Evolutionary conservation across 1,139 yeast species (phyloP).

Genomic region (Yamadazyma buinensis): DNA sequence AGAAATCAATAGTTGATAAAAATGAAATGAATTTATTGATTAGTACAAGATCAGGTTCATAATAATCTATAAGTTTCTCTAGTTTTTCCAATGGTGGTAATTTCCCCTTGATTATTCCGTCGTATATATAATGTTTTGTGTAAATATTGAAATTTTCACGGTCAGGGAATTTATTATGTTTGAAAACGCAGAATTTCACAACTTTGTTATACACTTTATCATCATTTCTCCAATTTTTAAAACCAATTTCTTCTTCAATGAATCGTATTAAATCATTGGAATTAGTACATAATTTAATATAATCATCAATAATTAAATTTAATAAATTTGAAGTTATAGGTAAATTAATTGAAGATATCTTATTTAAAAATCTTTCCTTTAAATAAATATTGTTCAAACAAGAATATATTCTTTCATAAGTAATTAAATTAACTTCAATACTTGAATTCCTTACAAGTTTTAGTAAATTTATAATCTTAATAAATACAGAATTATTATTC

Average conservation of each 20-base stretch:
- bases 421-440: conserved; percentile 32
- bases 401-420: conserved; percentile 38
- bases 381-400: conserved; percentile 35
- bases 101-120: conserved; percentile 4
- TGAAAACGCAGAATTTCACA: conserved; percentile 17
- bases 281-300: conserved; percentile 23
- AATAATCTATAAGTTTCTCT: conserved; percentile 6
- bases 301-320: conserved; percentile 35
- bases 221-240: conserved; percentile 28
- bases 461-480: conserved; percentile 29
- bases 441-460: conserved; percentile 23
- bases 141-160: conserved; percentile 1
- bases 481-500: conserved; percentile 29
- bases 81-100: conserved; percentile 4
- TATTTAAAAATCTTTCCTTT: conserved; percentile 34
- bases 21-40: conserved; percentile 5
- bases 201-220: conserved; percentile 30
- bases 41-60: conserved; percentile 6
- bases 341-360: conserved; percentile 26
- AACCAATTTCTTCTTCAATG: conserved; percentile 31
- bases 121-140: conserved; percentile 4
- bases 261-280: conserved; percentile 28
- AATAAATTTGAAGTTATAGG: conserved; percentile 33
- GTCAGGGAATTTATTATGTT: conserved; percentile 1
- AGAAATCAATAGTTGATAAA: conserved; percentile 4